A percentile compares a stretch with the other conserved stretches of the same genome.
phyloP scores from a whole-genome alignment of 208 protist genomes.

The Acanthamoeba divionensis region DNA sequence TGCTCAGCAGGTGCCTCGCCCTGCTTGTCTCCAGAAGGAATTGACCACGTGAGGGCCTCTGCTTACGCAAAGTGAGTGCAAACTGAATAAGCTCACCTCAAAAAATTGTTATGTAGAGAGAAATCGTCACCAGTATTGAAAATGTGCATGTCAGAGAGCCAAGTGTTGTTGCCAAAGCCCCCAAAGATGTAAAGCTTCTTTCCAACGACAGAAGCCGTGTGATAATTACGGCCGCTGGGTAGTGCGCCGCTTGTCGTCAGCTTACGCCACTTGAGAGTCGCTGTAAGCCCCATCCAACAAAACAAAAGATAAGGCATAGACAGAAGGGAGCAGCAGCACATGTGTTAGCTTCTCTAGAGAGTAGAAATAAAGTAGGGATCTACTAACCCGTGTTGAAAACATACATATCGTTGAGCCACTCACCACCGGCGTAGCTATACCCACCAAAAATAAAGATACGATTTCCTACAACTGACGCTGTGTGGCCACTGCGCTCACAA shows the following conservation, averaged over 20 bases:
- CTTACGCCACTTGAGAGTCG: neutral
- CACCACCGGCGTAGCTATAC: neutral
- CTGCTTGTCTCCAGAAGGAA: neutral
- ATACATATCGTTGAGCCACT: neutral
- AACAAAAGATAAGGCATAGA: neutral
- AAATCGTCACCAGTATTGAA: slow-evolving; percentile 3
- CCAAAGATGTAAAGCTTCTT: slow-evolving; percentile 10
- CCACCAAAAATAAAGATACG: neutral
- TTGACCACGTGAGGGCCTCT: too few species aligned
- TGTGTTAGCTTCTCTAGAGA: too few species aligned
- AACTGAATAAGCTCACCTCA: too few species aligned
- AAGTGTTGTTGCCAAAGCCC: slow-evolving; percentile 6
- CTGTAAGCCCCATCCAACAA: neutral
- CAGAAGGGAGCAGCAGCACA: neutral
- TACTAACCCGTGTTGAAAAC: neutral
- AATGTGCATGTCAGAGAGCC: slow-evolving; percentile 35
- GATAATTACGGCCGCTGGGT: neutral
- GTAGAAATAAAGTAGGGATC: too few species aligned
- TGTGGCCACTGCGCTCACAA: neutral
- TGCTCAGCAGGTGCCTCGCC: neutral
- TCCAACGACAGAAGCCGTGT: neutral
- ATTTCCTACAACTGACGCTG: neutral
- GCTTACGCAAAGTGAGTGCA: too few species aligned
- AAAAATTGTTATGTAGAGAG: too few species aligned
- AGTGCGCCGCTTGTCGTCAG: neutral